Conservation (phyloP, 1,284 basidiomycete species). For the Lentinula novae-zelandiae region DNA sequence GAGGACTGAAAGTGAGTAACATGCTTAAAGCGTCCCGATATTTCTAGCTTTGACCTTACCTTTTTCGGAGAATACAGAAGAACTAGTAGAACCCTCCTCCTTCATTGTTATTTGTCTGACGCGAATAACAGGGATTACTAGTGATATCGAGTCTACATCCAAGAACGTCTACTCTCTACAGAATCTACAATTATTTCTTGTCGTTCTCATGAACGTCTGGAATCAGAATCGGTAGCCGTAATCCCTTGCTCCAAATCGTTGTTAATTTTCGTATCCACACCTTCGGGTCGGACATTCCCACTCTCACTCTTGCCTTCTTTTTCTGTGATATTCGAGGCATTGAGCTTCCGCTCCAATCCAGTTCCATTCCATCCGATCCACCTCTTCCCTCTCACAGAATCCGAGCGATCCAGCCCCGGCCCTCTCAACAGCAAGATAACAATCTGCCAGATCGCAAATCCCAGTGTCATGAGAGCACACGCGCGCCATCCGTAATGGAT, state of each 20-base stretch:
- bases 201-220: background rate
- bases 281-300: background rate
- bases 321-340: background rate
- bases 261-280: background rate
- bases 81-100: too few species aligned
- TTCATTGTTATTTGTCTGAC: too few species aligned
- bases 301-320: background rate
- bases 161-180: too few species aligned
- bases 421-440: constrained; percentile 45
- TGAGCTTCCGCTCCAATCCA: background rate
- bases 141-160: background rate
- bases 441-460: constrained; percentile 43
- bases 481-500: constrained; percentile 58
- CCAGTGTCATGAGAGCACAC: constrained; percentile 48
- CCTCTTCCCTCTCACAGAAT: constrained; percentile 56
- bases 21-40: background rate
- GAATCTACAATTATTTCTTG: too few species aligned
- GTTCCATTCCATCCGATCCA: constrained; percentile 31
- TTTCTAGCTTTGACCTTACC: background rate
- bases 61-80: background rate
- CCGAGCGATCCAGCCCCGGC: constrained; percentile 39
- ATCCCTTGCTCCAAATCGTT: background rate
- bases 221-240: background rate
- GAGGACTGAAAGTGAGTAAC: background rate
- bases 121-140: too few species aligned